Conservation (phyloP, 2,329 filamentous ascomycete species). For the Penicillium corylophilum region DNA sequence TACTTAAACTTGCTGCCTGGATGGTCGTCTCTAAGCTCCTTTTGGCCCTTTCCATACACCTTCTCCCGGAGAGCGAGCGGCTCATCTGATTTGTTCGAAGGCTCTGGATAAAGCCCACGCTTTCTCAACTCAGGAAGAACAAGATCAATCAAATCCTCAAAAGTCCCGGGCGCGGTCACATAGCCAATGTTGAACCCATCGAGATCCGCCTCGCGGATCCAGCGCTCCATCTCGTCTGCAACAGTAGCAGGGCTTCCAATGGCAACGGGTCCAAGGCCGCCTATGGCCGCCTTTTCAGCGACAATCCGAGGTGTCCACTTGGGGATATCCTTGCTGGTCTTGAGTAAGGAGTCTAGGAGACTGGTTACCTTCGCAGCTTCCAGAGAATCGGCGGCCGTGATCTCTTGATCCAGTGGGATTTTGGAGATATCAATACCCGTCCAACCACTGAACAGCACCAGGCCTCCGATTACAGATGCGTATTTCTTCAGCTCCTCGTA, state of each 20-base stretch:
- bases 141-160: slow-evolving; percentile 53
- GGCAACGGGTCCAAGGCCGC: slow-evolving; percentile 50
- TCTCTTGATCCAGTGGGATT: slow-evolving; percentile 58
- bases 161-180: slow-evolving; percentile 53
- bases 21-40: slow-evolving; percentile 58
- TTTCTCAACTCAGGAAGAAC: slow-evolving; percentile 50
- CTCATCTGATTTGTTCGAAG: slow-evolving; percentile 23
- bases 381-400: slow-evolving; percentile 54
- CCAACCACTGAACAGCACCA: slow-evolving; percentile 59
- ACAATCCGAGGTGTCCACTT: slow-evolving; percentile 48
- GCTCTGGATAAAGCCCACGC: slow-evolving; percentile 43
- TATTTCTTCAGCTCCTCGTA: slow-evolving; percentile 53
- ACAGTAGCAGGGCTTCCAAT: slow-evolving; percentile 49
- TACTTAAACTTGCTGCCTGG: slow-evolving; percentile 61
- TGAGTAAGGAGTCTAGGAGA: slow-evolving; percentile 51
- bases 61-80: slow-evolving; percentile 57
- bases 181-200: slow-evolving; percentile 48
- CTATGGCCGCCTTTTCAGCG: slow-evolving; percentile 49
- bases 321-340: slow-evolving; percentile 50
- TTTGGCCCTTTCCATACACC: slow-evolving; percentile 61
- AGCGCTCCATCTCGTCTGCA: slow-evolving; percentile 50
- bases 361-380: slow-evolving; percentile 55
- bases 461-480: slow-evolving; percentile 53
- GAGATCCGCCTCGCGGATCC: slow-evolving; percentile 46
- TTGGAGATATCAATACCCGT: slow-evolving; percentile 61